Conservation (phyloP, 768 basidiomycete genomes). For the Psilocybe subaeruginosa region DNA sequence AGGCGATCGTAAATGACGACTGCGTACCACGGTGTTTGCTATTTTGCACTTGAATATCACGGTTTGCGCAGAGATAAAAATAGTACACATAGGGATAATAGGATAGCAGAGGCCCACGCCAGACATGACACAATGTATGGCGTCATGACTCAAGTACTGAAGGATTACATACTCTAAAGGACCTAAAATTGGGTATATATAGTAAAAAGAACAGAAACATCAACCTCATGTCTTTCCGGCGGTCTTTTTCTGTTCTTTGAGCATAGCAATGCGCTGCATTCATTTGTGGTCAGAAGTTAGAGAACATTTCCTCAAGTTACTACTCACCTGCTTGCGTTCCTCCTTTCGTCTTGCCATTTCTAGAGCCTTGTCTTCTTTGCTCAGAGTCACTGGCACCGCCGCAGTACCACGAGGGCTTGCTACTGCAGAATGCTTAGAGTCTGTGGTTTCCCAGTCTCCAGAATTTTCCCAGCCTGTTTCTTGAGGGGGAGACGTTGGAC, state of each 20-base stretch:
- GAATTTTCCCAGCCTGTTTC: conserved; percentile 25
- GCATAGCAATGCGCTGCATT: conserved; percentile 68
- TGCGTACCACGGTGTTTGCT: no score
- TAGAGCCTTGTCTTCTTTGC: conserved; percentile 90
- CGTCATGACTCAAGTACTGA: no score
- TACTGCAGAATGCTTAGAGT: background rate
- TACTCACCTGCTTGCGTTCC: conserved; percentile 82
- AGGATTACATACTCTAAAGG: background rate
- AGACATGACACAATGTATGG: no score
- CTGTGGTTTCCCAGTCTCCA: conserved; percentile 26
- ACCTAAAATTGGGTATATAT: no score
- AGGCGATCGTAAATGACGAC: no score
- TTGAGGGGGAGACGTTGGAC: conserved; percentile 24
- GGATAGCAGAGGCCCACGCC: no score
- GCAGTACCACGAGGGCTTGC: background rate
- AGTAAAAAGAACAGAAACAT: background rate
- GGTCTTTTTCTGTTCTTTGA: conserved; percentile 82
- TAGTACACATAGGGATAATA: background rate
- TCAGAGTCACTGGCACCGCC: conserved; percentile 48
- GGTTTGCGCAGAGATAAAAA: background rate
- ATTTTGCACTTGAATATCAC: no score
- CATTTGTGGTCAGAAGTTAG: background rate
- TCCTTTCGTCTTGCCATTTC: conserved; percentile 92
- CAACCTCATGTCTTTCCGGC: conserved; percentile 31
- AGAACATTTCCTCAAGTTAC: background rate